phyloP scores from a whole-genome alignment of 2,329 filamentous ascomycete genomes.

The Beauveria varroae region DNA sequence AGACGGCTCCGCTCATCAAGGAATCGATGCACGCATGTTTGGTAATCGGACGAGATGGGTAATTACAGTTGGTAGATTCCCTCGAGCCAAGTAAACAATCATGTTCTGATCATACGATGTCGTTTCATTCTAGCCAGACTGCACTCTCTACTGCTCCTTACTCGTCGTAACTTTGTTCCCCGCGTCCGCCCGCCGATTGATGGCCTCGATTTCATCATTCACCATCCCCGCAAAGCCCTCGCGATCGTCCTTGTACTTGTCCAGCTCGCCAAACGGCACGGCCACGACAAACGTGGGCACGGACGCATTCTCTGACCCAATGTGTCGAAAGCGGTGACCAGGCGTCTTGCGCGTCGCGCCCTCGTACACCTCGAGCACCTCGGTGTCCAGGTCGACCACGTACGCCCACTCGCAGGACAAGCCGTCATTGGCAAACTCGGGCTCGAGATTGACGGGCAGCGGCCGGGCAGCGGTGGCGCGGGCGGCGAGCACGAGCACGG shows the following conservation, averaged over 20 bases:
- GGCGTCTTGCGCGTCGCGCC: neutral
- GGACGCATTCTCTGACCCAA: neutral
- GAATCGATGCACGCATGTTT: too few species aligned
- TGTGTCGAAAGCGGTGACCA: neutral
- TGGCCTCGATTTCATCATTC: neutral
- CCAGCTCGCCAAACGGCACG: neutral
- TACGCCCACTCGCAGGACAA: constrained; percentile 7
- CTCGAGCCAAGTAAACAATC: too few species aligned
- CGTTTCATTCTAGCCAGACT: too few species aligned
- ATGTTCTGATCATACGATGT: too few species aligned
- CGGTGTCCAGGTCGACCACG: constrained; percentile 5
- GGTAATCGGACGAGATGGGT: too few species aligned
- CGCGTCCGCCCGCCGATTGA: neutral
- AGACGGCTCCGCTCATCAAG: too few species aligned
- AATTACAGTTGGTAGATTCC: too few species aligned
- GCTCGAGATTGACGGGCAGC: neutral
- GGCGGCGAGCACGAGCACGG: constrained; percentile 1
- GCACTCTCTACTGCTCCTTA: neutral
- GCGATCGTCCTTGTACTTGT: neutral
- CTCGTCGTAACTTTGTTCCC: neutral
- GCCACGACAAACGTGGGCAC: neutral
- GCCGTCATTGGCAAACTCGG: constrained; percentile 5
- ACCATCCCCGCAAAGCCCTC: neutral
- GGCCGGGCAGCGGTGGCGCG: neutral
- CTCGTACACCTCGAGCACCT: neutral